Evolutionary conservation across 305 asterid species (phyloP).

Genomic region (Fraxinus sp.): DNA sequence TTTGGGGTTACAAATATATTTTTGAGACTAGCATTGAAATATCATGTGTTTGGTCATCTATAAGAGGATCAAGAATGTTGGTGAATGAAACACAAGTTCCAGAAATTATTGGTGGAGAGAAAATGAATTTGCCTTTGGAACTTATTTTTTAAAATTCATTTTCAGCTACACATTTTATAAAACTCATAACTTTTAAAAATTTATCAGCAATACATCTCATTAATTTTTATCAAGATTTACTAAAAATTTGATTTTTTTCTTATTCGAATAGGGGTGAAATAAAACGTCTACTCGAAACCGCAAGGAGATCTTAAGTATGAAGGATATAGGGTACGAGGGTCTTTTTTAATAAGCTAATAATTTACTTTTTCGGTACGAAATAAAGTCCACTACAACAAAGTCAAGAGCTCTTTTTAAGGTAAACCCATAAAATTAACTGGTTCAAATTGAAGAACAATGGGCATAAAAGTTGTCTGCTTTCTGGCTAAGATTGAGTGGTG

Average conservation of each 20-base stretch:
- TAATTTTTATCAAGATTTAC: background rate
- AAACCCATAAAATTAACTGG: background rate
- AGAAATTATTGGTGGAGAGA: background rate
- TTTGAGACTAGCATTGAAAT: background rate
- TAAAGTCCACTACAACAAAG: background rate
- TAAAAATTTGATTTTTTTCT: background rate
- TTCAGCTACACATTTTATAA: background rate
- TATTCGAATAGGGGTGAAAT: background rate
- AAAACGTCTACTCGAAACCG: background rate
- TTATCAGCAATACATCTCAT: background rate
- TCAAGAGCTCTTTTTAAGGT: background rate
- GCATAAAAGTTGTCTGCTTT: constrained; percentile 10
- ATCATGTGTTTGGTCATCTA: background rate
- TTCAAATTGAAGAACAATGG: background rate
- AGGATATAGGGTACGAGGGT: background rate
- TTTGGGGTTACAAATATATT: background rate
- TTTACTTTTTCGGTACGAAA: background rate
- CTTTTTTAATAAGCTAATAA: background rate
- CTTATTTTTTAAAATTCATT: background rate
- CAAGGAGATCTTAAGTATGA: background rate
- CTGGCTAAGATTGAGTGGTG: background rate
- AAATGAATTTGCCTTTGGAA: background rate
- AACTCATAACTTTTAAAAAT: background rate
- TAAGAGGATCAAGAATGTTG: background rate
- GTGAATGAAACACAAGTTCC: background rate